Conservation (phyloP, 2,329 filamentous ascomycete genomes). For the Aspergillus ruber region DNA sequence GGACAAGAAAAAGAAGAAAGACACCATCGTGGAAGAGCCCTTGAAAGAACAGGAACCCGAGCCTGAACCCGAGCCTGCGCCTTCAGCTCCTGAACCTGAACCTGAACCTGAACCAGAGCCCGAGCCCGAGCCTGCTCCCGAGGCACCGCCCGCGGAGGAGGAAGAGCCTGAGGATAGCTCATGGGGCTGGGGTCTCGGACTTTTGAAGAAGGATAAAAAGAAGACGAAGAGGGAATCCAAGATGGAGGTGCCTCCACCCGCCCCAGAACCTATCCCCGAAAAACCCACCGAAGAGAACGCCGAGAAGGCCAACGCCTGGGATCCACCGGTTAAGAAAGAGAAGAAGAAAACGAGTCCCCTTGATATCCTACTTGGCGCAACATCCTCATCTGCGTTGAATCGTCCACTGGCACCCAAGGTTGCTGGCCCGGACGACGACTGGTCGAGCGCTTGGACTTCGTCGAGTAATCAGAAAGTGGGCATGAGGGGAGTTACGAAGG, state of each 20-base stretch:
- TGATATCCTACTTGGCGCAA: constrained; percentile 4
- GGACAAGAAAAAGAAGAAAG: constrained; percentile 44
- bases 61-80: constrained; percentile 3
- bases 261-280: constrained; percentile 13
- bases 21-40: constrained; percentile 19
- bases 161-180: background rate
- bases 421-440: constrained; percentile 24
- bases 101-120: constrained; percentile 15
- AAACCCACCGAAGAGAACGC: constrained; percentile 12
- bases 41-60: constrained; percentile 14
- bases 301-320: constrained; percentile 24
- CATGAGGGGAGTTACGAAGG: constrained; percentile 31
- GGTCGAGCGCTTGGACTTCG: constrained; percentile 18
- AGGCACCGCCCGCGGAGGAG: too few species aligned
- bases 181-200: constrained; percentile 20
- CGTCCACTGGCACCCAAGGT: constrained; percentile 18
- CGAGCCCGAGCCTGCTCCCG: constrained; percentile 8
- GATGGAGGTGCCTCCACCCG: constrained; percentile 11
- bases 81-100: constrained; percentile 16
- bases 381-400: constrained; percentile 24
- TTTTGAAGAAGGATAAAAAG: constrained; percentile 26
- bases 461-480: constrained; percentile 34
- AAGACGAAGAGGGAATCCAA: constrained; percentile 22
- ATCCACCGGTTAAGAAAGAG: constrained; percentile 20
- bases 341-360: constrained; percentile 21